These are phyloP conservation scores for Xylaria arbuscula DNA, from an alignment of 2,329 filamentous ascomycete genomes.

Conservation along the genomic window DNA sequence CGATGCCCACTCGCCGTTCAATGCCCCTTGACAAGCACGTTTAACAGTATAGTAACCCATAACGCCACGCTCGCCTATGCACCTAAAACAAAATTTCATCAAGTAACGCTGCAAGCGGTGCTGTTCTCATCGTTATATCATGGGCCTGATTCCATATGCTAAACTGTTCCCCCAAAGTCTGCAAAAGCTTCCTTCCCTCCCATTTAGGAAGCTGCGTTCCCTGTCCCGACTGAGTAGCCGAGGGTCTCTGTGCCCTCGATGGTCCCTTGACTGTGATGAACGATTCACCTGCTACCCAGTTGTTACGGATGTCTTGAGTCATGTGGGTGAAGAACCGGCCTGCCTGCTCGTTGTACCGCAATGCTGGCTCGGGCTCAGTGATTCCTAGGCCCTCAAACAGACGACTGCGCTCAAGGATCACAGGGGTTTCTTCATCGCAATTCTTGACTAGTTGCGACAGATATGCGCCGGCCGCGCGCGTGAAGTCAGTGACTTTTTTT, in stretches of 20 bases:
- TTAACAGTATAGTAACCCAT: background rate
- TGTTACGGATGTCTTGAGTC: conserved; percentile 57
- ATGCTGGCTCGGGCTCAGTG: conserved; percentile 15
- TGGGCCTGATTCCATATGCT: conserved; percentile 44
- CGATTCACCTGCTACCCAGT: conserved; percentile 55
- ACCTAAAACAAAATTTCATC: conserved; percentile 43
- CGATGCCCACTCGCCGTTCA: conserved; percentile 3
- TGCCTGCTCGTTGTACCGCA: conserved; percentile 48
- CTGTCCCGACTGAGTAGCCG: conserved; percentile 52
- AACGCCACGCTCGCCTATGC: conserved; percentile 27
- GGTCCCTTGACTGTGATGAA: conserved; percentile 55
- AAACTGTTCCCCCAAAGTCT: conserved; percentile 39
- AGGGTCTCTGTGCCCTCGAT: conserved; percentile 47
- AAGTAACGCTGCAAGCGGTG: conserved; percentile 30
- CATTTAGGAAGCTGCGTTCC: conserved; percentile 47
- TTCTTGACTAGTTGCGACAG: conserved; percentile 38
- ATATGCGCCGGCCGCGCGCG: conserved; percentile 41
- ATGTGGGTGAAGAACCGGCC: conserved; percentile 58
- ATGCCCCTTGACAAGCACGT: background rate
- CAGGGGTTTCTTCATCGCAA: background rate
- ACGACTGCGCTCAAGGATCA: conserved; percentile 35
- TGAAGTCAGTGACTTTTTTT: conserved; percentile 44
- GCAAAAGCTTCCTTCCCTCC: conserved; percentile 37
- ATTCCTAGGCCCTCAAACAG: conserved; percentile 43
- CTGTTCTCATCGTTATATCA: conserved; percentile 35